A percentile compares a stretch with the other conserved stretches of the same genome.
Conservation (phyloP, 192 early-diverging fungal species). For the Irineochytrium annulatum region DNA sequence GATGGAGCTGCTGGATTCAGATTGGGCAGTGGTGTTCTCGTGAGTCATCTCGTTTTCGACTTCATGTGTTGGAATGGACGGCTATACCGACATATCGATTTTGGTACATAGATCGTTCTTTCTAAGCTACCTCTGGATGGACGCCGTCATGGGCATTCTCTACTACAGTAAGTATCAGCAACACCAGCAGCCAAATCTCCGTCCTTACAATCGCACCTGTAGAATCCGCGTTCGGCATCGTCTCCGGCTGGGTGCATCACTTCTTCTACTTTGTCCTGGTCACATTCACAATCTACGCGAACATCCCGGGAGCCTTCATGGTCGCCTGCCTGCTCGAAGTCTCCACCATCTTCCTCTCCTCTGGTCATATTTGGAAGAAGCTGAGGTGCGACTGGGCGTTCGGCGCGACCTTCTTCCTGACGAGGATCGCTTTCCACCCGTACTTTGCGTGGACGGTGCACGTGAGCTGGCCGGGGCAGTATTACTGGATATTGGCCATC, state of each 20-base stretch:
- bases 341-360: conserved; percentile 53
- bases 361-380: conserved; percentile 43
- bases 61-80: too few relatives aligned
- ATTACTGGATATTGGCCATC: background rate
- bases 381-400: conserved; percentile 50
- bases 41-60: too few relatives aligned
- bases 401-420: conserved; percentile 47
- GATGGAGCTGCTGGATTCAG: background rate
- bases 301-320: conserved; percentile 40
- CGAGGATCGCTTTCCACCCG: conserved; percentile 53
- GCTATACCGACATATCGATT: too few relatives aligned
- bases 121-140: background rate
- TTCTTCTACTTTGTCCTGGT: conserved; percentile 44
- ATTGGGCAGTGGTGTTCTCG: background rate
- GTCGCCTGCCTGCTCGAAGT: conserved; percentile 51
- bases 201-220: too few relatives aligned
- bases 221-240: conserved; percentile 38
- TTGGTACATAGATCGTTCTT: background rate
- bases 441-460: conserved; percentile 1
- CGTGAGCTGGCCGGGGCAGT: background rate
- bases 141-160: background rate
- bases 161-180: background rate
- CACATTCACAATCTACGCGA: conserved; percentile 19
- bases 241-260: conserved; percentile 65
- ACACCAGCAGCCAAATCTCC: too few relatives aligned